phyloP scores from a whole-genome alignment of 441 rosid species.

The Isatis lusitanica region DNA sequence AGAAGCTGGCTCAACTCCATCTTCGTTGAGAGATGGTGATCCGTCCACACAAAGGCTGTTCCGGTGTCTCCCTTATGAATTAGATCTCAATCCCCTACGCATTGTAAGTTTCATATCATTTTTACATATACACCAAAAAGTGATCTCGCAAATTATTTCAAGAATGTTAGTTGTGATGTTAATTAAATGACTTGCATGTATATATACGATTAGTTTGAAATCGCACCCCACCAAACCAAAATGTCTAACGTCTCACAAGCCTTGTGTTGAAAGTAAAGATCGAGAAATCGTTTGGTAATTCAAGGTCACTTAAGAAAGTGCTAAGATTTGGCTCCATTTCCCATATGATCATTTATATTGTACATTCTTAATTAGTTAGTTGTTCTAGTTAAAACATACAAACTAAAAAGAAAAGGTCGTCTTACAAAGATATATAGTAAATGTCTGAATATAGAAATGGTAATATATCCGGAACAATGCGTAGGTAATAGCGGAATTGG shows the following conservation, averaged over 20 bases:
- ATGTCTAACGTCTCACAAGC: too few relatives aligned
- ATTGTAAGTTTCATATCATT: constrained; percentile 14
- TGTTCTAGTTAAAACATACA: neutral
- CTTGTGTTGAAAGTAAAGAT: too few relatives aligned
- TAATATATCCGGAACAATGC: constrained; percentile 7
- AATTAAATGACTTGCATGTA: neutral
- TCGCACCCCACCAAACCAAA: too few relatives aligned
- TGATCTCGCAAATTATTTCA: neutral
- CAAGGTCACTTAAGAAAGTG: neutral
- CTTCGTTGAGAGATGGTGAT: constrained; percentile 33
- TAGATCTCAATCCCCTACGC: constrained; percentile 37
- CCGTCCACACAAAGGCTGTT: constrained; percentile 1
- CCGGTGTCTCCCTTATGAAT: constrained; percentile 26
- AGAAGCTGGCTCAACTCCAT: constrained; percentile 36
- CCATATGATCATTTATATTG: neutral
- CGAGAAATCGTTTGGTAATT: too few relatives aligned
- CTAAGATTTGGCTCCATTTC: neutral
- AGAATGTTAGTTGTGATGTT: neutral
- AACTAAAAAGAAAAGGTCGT: neutral
- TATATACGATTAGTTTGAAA: too few relatives aligned
- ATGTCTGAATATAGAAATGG: neutral
- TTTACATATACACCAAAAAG: neutral
- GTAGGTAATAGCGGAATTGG: constrained; percentile 71
- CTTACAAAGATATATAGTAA: neutral
- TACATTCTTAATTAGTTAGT: neutral